Conservation (phyloP, 306 rosid species). For the Medicago arabica region DNA sequence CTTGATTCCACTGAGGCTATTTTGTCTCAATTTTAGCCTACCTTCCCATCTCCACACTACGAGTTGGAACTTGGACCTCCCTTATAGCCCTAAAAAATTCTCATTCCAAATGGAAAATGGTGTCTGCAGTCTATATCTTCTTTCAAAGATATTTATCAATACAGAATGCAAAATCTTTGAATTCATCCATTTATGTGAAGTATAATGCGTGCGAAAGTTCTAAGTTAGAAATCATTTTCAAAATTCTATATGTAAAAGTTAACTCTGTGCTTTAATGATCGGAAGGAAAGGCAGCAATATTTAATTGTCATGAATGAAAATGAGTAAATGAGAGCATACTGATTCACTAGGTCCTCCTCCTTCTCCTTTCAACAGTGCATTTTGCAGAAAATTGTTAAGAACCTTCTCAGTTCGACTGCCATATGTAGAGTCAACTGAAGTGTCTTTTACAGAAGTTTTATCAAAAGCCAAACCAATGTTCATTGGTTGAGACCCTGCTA, state of each 20-base stretch:
- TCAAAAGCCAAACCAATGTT: slow-evolving; percentile 53
- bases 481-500: slow-evolving; percentile 53
- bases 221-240: background rate
- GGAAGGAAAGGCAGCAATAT: slow-evolving; percentile 35
- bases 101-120: slow-evolving; percentile 3
- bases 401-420: slow-evolving; percentile 83
- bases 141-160: background rate
- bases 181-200: slow-evolving; percentile 30
- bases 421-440: slow-evolving; percentile 50
- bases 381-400: slow-evolving; percentile 70
- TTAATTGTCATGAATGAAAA: slow-evolving; percentile 18
- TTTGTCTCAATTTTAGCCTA: slow-evolving; percentile 20
- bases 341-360: slow-evolving; percentile 50
- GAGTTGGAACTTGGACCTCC: background rate
- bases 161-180: slow-evolving; percentile 31
- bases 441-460: slow-evolving; percentile 46
- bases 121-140: background rate
- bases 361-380: slow-evolving; percentile 78
- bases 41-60: slow-evolving; percentile 10
- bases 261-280: background rate
- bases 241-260: slow-evolving; percentile 11
- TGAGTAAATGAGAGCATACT: slow-evolving; percentile 53
- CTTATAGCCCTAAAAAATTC: background rate
- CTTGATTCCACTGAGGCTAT: slow-evolving; percentile 6
- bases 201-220: slow-evolving; percentile 16